Base-by-base conservation (phyloP, 148 eudicot species). In the Chenopodium quinoa region DNA sequence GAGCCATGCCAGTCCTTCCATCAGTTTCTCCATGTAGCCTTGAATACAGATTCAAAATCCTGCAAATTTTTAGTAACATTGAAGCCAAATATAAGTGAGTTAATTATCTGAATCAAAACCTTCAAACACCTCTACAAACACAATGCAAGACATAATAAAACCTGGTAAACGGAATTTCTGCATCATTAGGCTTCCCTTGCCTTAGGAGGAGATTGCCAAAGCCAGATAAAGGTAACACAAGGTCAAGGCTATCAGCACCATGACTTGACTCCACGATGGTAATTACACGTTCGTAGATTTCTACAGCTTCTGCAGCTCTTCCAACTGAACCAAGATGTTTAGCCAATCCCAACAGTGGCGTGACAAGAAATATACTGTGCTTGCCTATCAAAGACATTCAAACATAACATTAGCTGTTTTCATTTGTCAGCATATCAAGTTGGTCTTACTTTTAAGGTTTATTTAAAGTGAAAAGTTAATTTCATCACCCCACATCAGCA, bases 1-100 rank as follows among this genome's bases (percentile, higher is more conserved):
- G 78, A 83, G 98, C 91, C 92, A 93, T 83, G 86, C 92, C 95
- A 83, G 88, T 91, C 87, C 92, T 89, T 87, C 87, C 95, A 82
- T 94, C 95, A 75, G 78, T 85, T 81, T 90, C 89, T 75, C 95
- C 98, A 87, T 93, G 86, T 75, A 87, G 75, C 79, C 83, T 88
- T 56, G 78, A 85, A 79, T 88, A 88, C 37, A 90, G 84, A 77
- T 85, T 83, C 77, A 90, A 13, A 80, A 94, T 89, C 87, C 98
- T 94, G 76, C 73, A 81, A 78, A 80, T 60, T 66, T 19, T 14
- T 68, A 46, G 23, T 40, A 22, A 47, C 72, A 31, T 74, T 56
- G 65, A 71, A 62, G 62, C 73, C 32, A 32, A 65, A 23, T 65
- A 31, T 23, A 52, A 81, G 54, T 60, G 23, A 75, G 72, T 74